A percentile compares a stretch with the other conserved stretches of the same genome.
These are phyloP conservation scores for Erigeron philadelphicus DNA, from an alignment of 140 eudicot species.

Conservation along the genomic window DNA sequence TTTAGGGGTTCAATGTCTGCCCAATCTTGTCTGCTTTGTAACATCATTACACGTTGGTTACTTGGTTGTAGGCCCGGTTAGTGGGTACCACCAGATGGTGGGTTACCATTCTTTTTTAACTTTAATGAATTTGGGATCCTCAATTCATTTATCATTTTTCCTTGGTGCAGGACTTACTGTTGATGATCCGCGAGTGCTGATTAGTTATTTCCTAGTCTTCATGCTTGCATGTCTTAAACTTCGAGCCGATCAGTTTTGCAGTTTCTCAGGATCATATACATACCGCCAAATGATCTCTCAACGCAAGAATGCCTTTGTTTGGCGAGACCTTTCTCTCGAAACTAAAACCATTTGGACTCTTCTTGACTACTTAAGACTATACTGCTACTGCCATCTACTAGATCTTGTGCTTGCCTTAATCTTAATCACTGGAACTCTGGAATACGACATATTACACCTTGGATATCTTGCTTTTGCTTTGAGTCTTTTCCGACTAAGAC, in stretches of 20 bases:
- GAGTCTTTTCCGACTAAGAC: slow-evolving; percentile 75
- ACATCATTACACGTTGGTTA: too few species aligned
- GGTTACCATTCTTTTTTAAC: too few species aligned
- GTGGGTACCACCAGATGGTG: too few species aligned
- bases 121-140: not conserved
- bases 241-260: slow-evolving; percentile 77
- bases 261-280: slow-evolving; percentile 74
- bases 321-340: slow-evolving; percentile 95
- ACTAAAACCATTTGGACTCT: slow-evolving; percentile 98
- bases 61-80: too few species aligned
- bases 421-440: slow-evolving; percentile 87
- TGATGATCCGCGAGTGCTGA: slow-evolving; percentile 90
- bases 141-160: not conserved
- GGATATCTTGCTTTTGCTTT: slow-evolving; percentile 97
- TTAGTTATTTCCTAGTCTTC: slow-evolving; percentile 79
- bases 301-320: slow-evolving; percentile 80
- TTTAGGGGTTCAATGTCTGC: too few species aligned
- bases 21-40: too few species aligned
- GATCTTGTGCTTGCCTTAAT: slow-evolving; percentile 92
- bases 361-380: slow-evolving; percentile 84
- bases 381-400: slow-evolving; percentile 93
- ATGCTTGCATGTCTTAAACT: slow-evolving; percentile 84
- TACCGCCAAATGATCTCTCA: slow-evolving; percentile 85
- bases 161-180: slow-evolving; percentile 64
- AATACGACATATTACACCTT: slow-evolving; percentile 88